Percentiles rank a stretch among this genome's conserved stretches.
These are phyloP conservation scores for Fusarium sp. DNA, from an alignment of 2,329 filamentous ascomycete species.

Conservation along the genomic window DNA sequence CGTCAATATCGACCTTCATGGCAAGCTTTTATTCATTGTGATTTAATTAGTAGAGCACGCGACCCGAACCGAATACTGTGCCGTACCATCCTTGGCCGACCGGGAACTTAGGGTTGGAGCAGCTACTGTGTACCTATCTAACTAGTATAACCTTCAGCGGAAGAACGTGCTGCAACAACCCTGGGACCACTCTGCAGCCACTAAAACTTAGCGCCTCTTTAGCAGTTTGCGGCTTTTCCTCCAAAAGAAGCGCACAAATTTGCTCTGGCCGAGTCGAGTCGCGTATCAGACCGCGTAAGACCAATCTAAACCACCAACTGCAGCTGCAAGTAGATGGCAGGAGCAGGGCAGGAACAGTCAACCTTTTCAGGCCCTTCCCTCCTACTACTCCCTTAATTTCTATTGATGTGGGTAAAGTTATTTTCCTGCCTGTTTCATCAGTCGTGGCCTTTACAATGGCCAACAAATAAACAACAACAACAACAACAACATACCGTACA, in stretches of 20 bases:
- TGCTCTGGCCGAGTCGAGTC: conserved; percentile 23
- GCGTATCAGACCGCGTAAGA: conserved; percentile 34
- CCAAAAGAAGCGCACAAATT: conserved; percentile 11
- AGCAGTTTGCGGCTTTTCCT: conserved; percentile 15
- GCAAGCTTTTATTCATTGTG: too few relatives aligned
- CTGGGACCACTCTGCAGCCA: conserved; percentile 13
- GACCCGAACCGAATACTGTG: not conserved
- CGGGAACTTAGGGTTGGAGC: not conserved
- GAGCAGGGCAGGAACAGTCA: not conserved
- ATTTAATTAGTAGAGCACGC: conserved; percentile 5
- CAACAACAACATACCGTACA: conserved; percentile 32
- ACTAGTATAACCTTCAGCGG: conserved; percentile 21
- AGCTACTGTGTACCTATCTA: too few relatives aligned
- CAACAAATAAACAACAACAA: conserved; percentile 30
- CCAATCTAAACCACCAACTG: conserved; percentile 13
- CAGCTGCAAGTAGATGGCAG: conserved; percentile 3
- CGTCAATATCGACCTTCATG: too few relatives aligned
- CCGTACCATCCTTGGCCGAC: not conserved
- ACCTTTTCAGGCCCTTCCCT: not conserved
- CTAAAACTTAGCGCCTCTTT: conserved; percentile 35
- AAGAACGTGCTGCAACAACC: conserved; percentile 17
- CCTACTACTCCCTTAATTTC: not conserved
- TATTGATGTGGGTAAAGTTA: not conserved
- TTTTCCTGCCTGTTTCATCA: not conserved
- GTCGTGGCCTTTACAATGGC: not conserved